Evolutionary conservation across 352 stramenopile species (phyloP), one percentile per base, ranked within the genome.

Genomic region (Phytophthora agathidicida): DNA sequence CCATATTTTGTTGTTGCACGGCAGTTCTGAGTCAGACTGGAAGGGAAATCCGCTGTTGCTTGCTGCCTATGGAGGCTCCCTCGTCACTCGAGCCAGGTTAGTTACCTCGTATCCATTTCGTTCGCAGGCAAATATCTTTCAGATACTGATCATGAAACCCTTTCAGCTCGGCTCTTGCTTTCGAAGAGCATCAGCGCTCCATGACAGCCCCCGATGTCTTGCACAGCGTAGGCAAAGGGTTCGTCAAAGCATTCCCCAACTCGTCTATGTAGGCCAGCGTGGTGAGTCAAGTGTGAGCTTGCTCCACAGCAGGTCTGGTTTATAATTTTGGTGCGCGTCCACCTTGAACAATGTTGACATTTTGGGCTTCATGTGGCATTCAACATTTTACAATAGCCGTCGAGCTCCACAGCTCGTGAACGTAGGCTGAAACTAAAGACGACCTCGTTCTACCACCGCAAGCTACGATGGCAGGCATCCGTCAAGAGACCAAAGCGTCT

Each of bases 161-260:
- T 33, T 55, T 23, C 44, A 91, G 86, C 30, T 66, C 78, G 1
- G 44, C 60, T 13, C 53, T 86, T 44, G 88, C 89, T n/a, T 97
- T 96, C 60, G 55, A 65, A 6, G 27, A 60, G 41, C 78, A 95
- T 43, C 50, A 74, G 16, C 85, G 89, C 14, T 79, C 82, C 14
- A 97, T 94, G 82, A 96, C 88, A 6, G 77, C 89, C 0, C 87
- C 89, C 0, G 89, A 97, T 50, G 66, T 96, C 14, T 72, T 97
- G 44, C 68, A 86, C 26, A 71, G 64, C 28, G 56, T 94, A 33
- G 70, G 74, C 44, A 83, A 88, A 58, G 80, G 71, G 39, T 91
- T 93, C 47, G 44, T 59, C 23, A 70, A 61, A 7, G 74, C 67
- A 8, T 87, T 87, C 23, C 71, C 68, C 5, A 51, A 54, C n/a